phyloP scores from a whole-genome alignment of 2,329 filamentous ascomycete species.

The Paraconiothyrium sp. region DNA sequence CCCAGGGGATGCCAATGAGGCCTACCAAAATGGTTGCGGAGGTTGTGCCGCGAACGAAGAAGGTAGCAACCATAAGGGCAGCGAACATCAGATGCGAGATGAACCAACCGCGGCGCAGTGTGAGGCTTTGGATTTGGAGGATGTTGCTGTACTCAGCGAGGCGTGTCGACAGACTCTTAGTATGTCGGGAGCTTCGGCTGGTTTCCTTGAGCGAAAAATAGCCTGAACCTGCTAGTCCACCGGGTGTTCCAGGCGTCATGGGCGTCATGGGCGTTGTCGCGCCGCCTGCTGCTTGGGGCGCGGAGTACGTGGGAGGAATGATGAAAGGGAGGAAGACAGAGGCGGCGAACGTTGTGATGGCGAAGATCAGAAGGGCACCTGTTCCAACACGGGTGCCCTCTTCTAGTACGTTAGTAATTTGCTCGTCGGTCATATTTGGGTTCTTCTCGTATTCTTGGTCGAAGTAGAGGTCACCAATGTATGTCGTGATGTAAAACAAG shows the following conservation, averaged over 20 bases:
- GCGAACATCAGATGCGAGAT: constrained; percentile 86
- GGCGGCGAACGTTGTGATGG: constrained; percentile 81
- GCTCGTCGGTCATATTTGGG: constrained; percentile 76
- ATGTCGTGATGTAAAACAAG: constrained; percentile 94
- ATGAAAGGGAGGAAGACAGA: constrained; percentile 88
- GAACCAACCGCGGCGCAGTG: constrained; percentile 88
- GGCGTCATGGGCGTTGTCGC: constrained; percentile 54
- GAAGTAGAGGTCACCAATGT: constrained; percentile 91
- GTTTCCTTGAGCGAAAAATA: constrained; percentile 43
- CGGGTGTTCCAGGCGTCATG: constrained; percentile 44
- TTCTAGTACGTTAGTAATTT: constrained; percentile 84
- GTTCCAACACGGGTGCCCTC: constrained; percentile 86
- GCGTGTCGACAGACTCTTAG: constrained; percentile 35
- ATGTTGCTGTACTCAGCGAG: constrained; percentile 60
- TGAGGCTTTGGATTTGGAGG: constrained; percentile 82
- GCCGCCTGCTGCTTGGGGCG: constrained; percentile 49
- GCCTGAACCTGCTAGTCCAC: constrained; percentile 44
- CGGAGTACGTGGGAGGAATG: constrained; percentile 79
- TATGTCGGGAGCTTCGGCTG: constrained; percentile 26
- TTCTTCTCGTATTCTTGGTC: constrained; percentile 81
- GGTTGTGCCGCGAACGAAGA: constrained; percentile 76
- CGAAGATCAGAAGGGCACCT: constrained; percentile 87
- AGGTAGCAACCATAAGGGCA: constrained; percentile 81
- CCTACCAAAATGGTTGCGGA: constrained; percentile 81
- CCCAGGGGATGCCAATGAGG: constrained; percentile 89